Percentiles rank a stretch among this genome's conserved stretches.
Conservation (phyloP, 2,329 filamentous ascomycete species). For the Zelopaecilomyces penicillatus region DNA sequence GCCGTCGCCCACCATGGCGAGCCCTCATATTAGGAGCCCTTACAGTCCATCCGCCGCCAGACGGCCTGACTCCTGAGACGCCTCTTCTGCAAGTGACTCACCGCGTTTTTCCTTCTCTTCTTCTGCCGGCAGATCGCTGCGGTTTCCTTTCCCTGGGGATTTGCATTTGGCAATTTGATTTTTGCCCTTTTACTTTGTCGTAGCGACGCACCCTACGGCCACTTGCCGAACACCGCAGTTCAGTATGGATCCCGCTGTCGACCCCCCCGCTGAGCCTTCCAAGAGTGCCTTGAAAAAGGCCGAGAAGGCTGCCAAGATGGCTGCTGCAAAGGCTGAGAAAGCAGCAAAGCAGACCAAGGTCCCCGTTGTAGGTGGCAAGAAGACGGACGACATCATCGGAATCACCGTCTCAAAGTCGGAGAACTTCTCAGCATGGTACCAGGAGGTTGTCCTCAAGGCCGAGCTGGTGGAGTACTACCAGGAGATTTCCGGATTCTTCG, state of each 20-base stretch:
- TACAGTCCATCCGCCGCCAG: no score
- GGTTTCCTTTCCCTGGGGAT: no score
- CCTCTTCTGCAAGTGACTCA: not conserved
- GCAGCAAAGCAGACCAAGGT: conserved; percentile 46
- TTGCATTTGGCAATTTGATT: no score
- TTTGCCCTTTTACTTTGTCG: no score
- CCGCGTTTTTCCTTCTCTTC: not conserved
- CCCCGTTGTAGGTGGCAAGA: conserved; percentile 50
- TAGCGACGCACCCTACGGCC: no score
- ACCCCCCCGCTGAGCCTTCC: conserved; percentile 46
- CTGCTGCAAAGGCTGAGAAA: conserved; percentile 54
- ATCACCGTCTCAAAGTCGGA: conserved; percentile 79
- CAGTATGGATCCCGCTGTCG: conserved; percentile 24
- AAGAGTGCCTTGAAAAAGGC: conserved; percentile 60
- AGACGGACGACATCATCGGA: conserved; percentile 65
- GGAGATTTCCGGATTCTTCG: conserved; percentile 95
- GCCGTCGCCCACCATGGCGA: not conserved
- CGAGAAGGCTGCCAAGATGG: conserved; percentile 54
- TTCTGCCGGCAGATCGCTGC: not conserved
- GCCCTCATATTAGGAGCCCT: no score
- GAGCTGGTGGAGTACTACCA: conserved; percentile 95
- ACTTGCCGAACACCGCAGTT: not conserved
- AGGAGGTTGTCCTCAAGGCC: conserved; percentile 93
- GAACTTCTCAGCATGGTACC: conserved; percentile 93
- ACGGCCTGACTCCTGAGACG: no score